Evolutionary conservation across 2,329 filamentous ascomycete species (phyloP).

Genomic region (Colletotrichum scovillei): DNA sequence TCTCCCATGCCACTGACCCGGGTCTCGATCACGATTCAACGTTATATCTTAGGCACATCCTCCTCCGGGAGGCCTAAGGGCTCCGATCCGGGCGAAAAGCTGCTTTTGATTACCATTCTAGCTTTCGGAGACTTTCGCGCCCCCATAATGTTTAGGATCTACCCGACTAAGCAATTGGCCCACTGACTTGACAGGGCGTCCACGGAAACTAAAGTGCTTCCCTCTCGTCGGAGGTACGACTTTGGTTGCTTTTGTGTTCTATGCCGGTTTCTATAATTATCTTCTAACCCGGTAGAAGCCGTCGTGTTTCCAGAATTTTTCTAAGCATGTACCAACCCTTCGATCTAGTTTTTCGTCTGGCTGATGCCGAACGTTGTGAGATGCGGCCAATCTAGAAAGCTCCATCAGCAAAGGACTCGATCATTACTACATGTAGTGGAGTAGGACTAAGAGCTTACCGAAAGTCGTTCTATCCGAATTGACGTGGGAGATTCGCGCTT

Average conservation of each 20-base stretch:
- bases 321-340: background rate
- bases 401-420: background rate
- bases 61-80: background rate
- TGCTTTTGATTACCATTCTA: background rate
- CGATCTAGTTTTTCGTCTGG: background rate
- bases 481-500: background rate
- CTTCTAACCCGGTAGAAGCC: background rate
- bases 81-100: background rate
- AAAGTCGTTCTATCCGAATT: background rate
- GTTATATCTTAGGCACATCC: background rate
- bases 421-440: no score
- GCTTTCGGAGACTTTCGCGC: background rate
- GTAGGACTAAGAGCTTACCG: background rate
- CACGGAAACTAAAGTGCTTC: no score
- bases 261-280: background rate
- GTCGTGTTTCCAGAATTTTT: background rate
- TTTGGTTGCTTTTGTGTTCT: no score
- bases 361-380: background rate
- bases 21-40: background rate
- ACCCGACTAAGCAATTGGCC: background rate
- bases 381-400: slow-evolving; percentile 5
- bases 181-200: no score
- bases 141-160: background rate
- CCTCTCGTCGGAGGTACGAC: no score
- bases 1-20: background rate